These are phyloP conservation scores for Saccharomyces pastorianus DNA, from an alignment of 1,139 yeast genomes.

Conservation along the genomic window DNA sequence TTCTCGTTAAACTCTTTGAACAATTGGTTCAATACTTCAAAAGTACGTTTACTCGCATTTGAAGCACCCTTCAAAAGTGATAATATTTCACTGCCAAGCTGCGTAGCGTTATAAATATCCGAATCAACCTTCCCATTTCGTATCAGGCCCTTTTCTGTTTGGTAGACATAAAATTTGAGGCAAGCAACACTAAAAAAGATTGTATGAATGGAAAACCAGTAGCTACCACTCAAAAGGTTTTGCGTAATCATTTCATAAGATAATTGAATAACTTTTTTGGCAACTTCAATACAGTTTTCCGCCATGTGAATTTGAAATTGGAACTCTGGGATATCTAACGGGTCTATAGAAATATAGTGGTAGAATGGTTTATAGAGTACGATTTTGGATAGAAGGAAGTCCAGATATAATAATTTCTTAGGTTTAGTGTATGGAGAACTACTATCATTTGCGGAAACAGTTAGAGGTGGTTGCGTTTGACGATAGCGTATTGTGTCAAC, in stretches of 20 bases:
- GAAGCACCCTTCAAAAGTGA: conserved; percentile 59
- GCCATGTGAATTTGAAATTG: conserved; percentile 48
- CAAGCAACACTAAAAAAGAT: conserved; percentile 82
- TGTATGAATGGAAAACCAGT: conserved; percentile 85
- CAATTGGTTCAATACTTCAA: conserved; percentile 61
- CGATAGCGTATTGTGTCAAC: not conserved
- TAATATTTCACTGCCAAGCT: conserved; percentile 61
- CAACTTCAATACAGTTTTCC: conserved; percentile 71
- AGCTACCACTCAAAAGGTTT: conserved; percentile 67
- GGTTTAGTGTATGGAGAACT: conserved; percentile 53
- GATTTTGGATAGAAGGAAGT: conserved; percentile 60
- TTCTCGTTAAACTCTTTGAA: conserved; percentile 41
- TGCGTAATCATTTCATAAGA: conserved; percentile 70
- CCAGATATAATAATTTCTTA: conserved; percentile 53
- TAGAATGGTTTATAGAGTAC: conserved; percentile 67
- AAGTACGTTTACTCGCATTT: conserved; percentile 65
- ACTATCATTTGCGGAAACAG: conserved; percentile 4
- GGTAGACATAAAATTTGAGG: conserved; percentile 58
- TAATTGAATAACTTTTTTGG: conserved; percentile 67
- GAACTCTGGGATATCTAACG: conserved; percentile 10
- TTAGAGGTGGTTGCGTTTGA: conserved; percentile 35
- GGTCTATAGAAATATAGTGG: conserved; percentile 37
- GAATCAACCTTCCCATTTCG: conserved; percentile 60
- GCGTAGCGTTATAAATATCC: conserved; percentile 53
- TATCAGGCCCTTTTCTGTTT: conserved; percentile 23